Evolutionary conservation across 371 early-diverging fungal species (phyloP).

Genomic region (Mucor sp.): DNA sequence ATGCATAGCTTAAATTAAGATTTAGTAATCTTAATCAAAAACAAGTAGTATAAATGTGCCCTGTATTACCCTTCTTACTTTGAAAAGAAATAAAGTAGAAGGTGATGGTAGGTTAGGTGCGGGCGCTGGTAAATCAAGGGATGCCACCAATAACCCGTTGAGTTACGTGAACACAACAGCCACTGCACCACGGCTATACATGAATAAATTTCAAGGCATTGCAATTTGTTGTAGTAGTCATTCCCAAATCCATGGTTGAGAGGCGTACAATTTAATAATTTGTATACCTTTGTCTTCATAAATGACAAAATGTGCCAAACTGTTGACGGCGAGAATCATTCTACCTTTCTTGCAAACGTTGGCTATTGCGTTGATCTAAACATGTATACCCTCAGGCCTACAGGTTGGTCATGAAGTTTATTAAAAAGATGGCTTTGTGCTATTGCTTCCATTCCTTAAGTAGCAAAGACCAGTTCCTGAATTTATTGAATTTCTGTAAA

Average conservation of each 20-base stretch:
- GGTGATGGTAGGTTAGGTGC: not conserved
- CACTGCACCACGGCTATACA: not conserved
- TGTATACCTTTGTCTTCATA: too few species aligned
- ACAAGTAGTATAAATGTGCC: not conserved
- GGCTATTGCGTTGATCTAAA: not conserved
- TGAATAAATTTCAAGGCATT: too few species aligned
- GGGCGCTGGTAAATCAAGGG: not conserved
- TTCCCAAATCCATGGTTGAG: not conserved
- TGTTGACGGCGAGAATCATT: too few species aligned
- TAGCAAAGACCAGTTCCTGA: not conserved
- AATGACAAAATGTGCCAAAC: too few species aligned
- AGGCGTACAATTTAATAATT: not conserved
- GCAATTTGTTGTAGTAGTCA: too few species aligned
- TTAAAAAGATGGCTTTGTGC: not conserved
- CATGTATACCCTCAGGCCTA: not conserved
- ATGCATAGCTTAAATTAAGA: not conserved
- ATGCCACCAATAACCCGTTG: not conserved
- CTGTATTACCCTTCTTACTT: not conserved
- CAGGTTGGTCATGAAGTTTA: not conserved
- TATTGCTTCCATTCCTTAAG: constrained; percentile 4
- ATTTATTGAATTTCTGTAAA: not conserved
- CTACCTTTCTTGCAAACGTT: not conserved
- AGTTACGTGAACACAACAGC: not conserved
- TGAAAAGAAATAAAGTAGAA: too few species aligned
- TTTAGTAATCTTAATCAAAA: not conserved